phyloP scores from a whole-genome alignment of 2,329 filamentous ascomycete genomes.

The Zymoseptoria ardabiliae region DNA sequence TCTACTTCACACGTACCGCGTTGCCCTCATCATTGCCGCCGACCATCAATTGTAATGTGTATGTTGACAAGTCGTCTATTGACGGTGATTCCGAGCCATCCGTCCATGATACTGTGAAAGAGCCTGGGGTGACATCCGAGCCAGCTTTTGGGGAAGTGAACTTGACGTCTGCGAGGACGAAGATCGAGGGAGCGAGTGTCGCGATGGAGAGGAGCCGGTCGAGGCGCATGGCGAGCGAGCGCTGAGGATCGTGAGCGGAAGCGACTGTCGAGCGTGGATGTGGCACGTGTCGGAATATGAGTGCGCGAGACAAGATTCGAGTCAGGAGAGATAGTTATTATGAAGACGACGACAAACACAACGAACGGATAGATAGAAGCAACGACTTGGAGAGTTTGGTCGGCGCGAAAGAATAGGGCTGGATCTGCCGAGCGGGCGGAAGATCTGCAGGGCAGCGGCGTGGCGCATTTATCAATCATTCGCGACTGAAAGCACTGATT shows the following conservation, averaged over 20 bases:
- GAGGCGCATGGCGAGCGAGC: not conserved
- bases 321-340: not conserved
- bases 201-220: constrained; percentile 8
- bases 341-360: not conserved
- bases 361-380: not conserved
- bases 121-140: constrained; percentile 42
- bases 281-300: not conserved
- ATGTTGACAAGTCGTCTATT: constrained; percentile 46
- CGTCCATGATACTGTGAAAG: constrained; percentile 50
- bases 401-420: not conserved
- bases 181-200: constrained; percentile 30
- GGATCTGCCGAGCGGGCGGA: not conserved
- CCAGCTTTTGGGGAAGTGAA: constrained; percentile 50
- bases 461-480: not conserved
- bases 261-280: not conserved
- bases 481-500: not conserved
- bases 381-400: not conserved
- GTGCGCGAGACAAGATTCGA: not conserved
- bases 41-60: constrained; percentile 53
- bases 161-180: constrained; percentile 45
- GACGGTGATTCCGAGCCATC: constrained; percentile 47
- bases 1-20: constrained; percentile 34
- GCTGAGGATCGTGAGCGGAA: not conserved
- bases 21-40: constrained; percentile 48
- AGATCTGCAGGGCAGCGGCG: not conserved